These are phyloP conservation scores for Ophiostoma australiae DNA, from an alignment of 2,329 filamentous ascomycete species.

Conservation along the genomic window DNA sequence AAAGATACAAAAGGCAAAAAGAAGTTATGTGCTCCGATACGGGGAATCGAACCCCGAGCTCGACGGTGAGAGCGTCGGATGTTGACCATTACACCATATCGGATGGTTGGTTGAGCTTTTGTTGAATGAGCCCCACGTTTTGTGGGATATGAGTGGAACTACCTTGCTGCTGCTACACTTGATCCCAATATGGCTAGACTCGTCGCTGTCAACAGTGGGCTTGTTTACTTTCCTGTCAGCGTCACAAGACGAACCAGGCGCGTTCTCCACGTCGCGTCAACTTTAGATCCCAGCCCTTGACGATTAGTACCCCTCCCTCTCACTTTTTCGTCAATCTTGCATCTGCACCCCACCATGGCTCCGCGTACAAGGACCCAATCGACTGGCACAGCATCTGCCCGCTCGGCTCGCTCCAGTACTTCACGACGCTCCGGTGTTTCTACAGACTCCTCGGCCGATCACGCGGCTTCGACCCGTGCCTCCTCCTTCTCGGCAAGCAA, in stretches of 20 bases:
- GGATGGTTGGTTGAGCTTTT: slow-evolving; percentile 17
- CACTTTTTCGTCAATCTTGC: background rate
- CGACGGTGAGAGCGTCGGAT: slow-evolving; percentile 29
- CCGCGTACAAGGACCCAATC: slow-evolving; percentile 22
- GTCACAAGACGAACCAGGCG: background rate
- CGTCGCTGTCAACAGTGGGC: background rate
- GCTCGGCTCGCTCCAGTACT: slow-evolving; percentile 17
- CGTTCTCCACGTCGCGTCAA: background rate
- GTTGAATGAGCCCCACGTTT: background rate
- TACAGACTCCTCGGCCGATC: background rate
- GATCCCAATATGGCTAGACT: background rate
- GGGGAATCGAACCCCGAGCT: slow-evolving; percentile 29
- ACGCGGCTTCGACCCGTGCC: slow-evolving; percentile 20
- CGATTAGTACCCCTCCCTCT: background rate
- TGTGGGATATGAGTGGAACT: background rate
- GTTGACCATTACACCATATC: slow-evolving; percentile 29
- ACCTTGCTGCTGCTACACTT: background rate
- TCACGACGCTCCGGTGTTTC: slow-evolving; percentile 22
- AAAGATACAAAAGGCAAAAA: slow-evolving; percentile 10
- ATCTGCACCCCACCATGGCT: background rate
- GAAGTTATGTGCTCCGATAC: slow-evolving; percentile 25
- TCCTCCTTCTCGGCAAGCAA: slow-evolving; percentile 21
- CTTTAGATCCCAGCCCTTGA: background rate
- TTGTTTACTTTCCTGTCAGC: background rate
- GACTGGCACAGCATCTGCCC: slow-evolving; percentile 7